Evolutionary conservation across 2,329 filamentous ascomycete species (phyloP).

Genomic region (Aspergillus latus): DNA sequence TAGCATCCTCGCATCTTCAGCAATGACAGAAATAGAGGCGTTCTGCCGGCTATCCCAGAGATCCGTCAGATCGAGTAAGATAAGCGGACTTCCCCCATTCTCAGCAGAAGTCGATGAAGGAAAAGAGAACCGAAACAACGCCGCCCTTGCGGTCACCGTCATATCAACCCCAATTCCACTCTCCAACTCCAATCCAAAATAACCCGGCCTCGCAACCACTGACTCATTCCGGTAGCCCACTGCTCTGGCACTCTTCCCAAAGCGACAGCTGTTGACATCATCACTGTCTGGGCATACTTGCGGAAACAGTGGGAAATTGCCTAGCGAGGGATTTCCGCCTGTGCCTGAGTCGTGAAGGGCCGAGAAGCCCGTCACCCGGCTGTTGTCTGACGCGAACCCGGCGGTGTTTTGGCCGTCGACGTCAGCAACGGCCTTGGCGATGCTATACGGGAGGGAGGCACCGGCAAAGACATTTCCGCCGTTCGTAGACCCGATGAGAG

Average conservation of each 20-base stretch:
- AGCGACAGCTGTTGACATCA: constrained; percentile 59
- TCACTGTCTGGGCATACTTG: constrained; percentile 62
- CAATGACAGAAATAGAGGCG: constrained; percentile 57
- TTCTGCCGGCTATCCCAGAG: constrained; percentile 61
- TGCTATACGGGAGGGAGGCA: constrained; percentile 54
- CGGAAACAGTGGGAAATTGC: constrained; percentile 71
- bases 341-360: constrained; percentile 53
- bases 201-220: constrained; percentile 63
- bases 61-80: constrained; percentile 65
- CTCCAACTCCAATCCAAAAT: constrained; percentile 62
- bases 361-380: constrained; percentile 52
- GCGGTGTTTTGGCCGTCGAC: constrained; percentile 53
- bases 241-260: constrained; percentile 55
- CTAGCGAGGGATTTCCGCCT: constrained; percentile 60
- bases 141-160: constrained; percentile 60
- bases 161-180: constrained; percentile 63
- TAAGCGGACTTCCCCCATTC: constrained; percentile 58
- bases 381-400: constrained; percentile 55
- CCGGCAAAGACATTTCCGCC: constrained; percentile 58
- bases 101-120: constrained; percentile 34
- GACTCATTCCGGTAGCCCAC: constrained; percentile 50
- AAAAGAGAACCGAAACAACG: constrained; percentile 66
- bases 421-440: constrained; percentile 57
- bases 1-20: constrained; percentile 58
- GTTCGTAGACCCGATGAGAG: constrained; percentile 61